A percentile compares a stretch with the other conserved stretches of the same genome.
Evolutionary conservation across 2,329 filamentous ascomycete genomes (phyloP).

Genomic region (Cucurbitaria berberidis): DNA sequence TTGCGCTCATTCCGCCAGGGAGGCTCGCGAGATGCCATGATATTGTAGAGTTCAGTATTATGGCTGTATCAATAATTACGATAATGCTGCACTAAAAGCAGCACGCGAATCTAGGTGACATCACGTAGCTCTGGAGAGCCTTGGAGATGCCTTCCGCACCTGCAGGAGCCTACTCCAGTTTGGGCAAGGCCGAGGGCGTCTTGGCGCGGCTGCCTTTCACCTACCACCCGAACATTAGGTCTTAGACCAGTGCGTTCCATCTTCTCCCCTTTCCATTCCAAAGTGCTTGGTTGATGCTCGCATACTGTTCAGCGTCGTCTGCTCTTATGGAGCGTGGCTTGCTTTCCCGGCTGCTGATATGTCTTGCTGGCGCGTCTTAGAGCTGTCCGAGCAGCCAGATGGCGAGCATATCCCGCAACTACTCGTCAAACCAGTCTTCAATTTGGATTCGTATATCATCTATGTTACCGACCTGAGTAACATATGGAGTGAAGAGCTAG

Average conservation of each 20-base stretch:
- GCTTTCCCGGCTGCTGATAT: conserved; percentile 15
- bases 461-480: conserved; percentile 74
- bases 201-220: conserved; percentile 20
- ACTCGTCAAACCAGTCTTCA: conserved; percentile 66
- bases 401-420: conserved; percentile 60
- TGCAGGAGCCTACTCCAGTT: conserved; percentile 4
- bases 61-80: neutral
- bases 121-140: conserved; percentile 1
- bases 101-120: conserved; percentile 26
- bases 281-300: neutral
- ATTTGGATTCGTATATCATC: conserved; percentile 65
- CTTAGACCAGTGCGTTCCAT: neutral
- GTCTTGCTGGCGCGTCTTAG: conserved; percentile 45
- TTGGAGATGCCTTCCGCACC: conserved; percentile 9
- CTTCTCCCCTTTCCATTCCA: neutral
- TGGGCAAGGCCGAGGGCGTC: conserved; percentile 3
- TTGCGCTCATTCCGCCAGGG: conserved; percentile 41
- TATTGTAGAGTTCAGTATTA: neutral
- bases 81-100: neutral
- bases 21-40: conserved; percentile 43
- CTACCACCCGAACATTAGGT: neutral
- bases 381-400: conserved; percentile 29
- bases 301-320: neutral
- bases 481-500: conserved; percentile 73
- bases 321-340: neutral